A percentile compares a stretch with the other conserved stretches of the same genome.
These are phyloP conservation scores for Theobroma cacao DNA, from an alignment of 345 rosid species.

Conservation along the genomic window DNA sequence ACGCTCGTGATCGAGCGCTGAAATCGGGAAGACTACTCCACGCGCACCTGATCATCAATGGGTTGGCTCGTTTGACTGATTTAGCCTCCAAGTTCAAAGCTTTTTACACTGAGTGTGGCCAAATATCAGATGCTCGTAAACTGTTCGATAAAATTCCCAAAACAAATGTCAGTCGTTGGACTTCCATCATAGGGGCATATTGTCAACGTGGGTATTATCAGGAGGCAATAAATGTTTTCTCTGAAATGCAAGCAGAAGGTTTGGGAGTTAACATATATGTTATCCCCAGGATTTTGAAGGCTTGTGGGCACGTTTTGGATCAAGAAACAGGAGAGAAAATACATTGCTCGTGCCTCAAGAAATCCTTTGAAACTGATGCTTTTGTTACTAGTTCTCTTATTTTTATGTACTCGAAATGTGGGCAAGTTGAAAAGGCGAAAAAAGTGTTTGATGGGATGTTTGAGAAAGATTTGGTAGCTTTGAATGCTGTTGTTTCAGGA, in stretches of 20 bases:
- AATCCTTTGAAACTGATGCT: constrained; percentile 46
- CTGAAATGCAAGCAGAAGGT: constrained; percentile 49
- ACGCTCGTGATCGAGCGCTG: constrained; percentile 36
- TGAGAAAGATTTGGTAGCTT: constrained; percentile 52
- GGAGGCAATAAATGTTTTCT: constrained; percentile 45
- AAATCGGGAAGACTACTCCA: constrained; percentile 47
- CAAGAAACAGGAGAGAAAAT: constrained; percentile 46
- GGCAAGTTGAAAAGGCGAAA: constrained; percentile 42
- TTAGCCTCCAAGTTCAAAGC: constrained; percentile 53
- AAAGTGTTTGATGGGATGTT: constrained; percentile 46
- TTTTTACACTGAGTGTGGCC: constrained; percentile 45
- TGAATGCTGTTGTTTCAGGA: constrained; percentile 77
- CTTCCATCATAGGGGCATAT: constrained; percentile 51
- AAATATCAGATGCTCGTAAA: constrained; percentile 41
- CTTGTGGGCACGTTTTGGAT: constrained; percentile 55
- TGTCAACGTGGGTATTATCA: constrained; percentile 52
- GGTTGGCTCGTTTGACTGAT: constrained; percentile 29
- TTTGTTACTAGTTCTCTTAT: constrained; percentile 63
- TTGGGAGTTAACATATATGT: constrained; percentile 48
- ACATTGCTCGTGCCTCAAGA: constrained; percentile 51
- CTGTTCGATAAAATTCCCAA: constrained; percentile 71
- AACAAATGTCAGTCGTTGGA: constrained; percentile 46
- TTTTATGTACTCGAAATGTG: constrained; percentile 79
- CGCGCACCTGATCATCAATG: constrained; percentile 48
- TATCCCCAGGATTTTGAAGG: constrained; percentile 73